phyloP scores from a whole-genome alignment of 2,329 filamentous ascomycete genomes.

The Calonectria ilicicola region DNA sequence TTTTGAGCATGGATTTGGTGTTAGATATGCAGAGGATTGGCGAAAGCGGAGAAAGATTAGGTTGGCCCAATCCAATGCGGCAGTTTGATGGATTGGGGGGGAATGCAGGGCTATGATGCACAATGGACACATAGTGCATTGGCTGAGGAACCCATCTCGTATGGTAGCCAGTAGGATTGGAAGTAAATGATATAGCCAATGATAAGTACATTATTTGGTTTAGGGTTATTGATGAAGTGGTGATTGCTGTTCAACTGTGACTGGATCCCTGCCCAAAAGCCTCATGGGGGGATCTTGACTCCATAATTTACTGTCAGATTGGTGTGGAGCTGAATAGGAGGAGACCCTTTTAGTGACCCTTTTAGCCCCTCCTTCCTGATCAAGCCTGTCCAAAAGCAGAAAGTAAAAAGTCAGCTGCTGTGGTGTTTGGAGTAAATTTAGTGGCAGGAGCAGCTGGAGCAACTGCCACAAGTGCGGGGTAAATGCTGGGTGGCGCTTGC shows the following conservation, averaged over 20 bases:
- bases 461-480: neutral
- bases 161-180: too few species aligned
- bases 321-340: too few species aligned
- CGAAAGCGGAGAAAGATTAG: conserved; percentile 26
- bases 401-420: neutral
- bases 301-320: too few species aligned
- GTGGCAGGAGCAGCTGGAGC: neutral
- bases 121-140: too few species aligned
- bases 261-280: too few species aligned
- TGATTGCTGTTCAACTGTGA: too few species aligned
- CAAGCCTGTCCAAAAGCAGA: neutral
- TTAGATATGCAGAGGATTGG: conserved; percentile 40
- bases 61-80: neutral
- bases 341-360: too few species aligned
- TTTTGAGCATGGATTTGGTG: conserved; percentile 59
- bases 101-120: neutral
- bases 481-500: neutral
- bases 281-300: too few species aligned
- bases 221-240: too few species aligned
- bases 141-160: too few species aligned
- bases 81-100: neutral
- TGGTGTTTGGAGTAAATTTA: neutral
- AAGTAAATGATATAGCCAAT: too few species aligned
- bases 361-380: neutral
- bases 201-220: too few species aligned